These are phyloP conservation scores for Colletotrichum euphorbiae DNA, from an alignment of 2,329 filamentous ascomycete species.

Conservation along the genomic window DNA sequence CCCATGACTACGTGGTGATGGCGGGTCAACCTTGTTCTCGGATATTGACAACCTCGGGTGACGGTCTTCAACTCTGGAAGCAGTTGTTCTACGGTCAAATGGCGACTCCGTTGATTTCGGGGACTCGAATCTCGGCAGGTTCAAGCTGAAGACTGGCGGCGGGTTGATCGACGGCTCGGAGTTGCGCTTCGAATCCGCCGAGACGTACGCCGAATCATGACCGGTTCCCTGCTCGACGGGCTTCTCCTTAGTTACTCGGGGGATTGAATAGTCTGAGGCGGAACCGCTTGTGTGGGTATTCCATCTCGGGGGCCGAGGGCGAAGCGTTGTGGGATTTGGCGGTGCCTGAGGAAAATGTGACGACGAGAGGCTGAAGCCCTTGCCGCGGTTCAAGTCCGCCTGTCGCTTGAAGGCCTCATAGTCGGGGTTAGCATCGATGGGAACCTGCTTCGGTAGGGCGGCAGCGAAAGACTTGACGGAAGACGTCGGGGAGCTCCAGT, in stretches of 20 bases:
- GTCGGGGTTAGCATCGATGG: slow-evolving; percentile 82
- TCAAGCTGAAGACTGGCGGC: slow-evolving; percentile 45
- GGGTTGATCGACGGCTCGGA: slow-evolving; percentile 60
- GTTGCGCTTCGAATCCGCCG: slow-evolving; percentile 65
- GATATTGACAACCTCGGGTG: slow-evolving; percentile 68
- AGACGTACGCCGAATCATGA: slow-evolving; percentile 66
- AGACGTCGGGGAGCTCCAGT: slow-evolving; percentile 80
- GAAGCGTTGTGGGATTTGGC: slow-evolving; percentile 47
- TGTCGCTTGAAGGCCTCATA: slow-evolving; percentile 83
- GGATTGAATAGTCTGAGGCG: slow-evolving; percentile 47
- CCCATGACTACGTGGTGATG: slow-evolving; percentile 45
- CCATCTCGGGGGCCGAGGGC: slow-evolving; percentile 60
- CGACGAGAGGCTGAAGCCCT: slow-evolving; percentile 60
- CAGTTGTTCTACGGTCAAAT: slow-evolving; percentile 48
- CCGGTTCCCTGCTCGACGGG: slow-evolving; percentile 56
- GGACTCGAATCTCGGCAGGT: slow-evolving; percentile 56
- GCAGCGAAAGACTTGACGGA: slow-evolving; percentile 77
- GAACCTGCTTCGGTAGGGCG: slow-evolving; percentile 74
- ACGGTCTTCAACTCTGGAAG: slow-evolving; percentile 61
- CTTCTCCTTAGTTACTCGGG: slow-evolving; percentile 26
- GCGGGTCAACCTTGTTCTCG: slow-evolving; percentile 58
- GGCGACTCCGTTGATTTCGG: slow-evolving; percentile 49
- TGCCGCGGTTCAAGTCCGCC: slow-evolving; percentile 71
- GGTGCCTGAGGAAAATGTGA: slow-evolving; percentile 57
- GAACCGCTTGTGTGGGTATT: slow-evolving; percentile 61